Percentiles rank a stretch among this genome's conserved stretches.
phyloP scores from a whole-genome alignment of 768 basidiomycete genomes.

The Macrolepiota fuliginosa region DNA sequence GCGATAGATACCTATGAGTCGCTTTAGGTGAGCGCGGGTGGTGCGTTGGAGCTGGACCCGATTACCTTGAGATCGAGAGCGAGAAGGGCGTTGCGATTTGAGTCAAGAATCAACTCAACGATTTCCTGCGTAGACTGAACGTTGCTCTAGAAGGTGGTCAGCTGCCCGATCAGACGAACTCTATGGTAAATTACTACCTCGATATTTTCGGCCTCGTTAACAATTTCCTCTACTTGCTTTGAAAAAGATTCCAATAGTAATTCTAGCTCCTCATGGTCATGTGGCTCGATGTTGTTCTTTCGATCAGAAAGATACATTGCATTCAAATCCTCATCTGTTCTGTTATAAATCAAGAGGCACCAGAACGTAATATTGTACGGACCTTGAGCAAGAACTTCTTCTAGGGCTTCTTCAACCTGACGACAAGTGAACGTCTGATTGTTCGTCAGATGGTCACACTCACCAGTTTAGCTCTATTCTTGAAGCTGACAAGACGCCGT shows the following conservation, averaged over 20 bases:
- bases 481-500: constrained; percentile 81
- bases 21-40: constrained; percentile 6
- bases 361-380: constrained; percentile 8
- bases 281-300: constrained; percentile 52
- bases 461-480: constrained; percentile 86
- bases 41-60: not conserved
- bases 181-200: constrained; percentile 44
- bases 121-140: constrained; percentile 98
- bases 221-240: constrained; percentile 96
- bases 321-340: constrained; percentile 87
- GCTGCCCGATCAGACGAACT: not conserved
- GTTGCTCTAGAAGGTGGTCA: constrained; percentile 56
- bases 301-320: constrained; percentile 96
- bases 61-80: constrained; percentile 86
- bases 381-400: constrained; percentile 93
- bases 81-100: constrained; percentile 89
- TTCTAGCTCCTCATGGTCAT: constrained; percentile 93
- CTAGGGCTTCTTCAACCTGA: constrained; percentile 85
- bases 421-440: constrained; percentile 7
- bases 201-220: constrained; percentile 87
- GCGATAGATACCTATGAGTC: constrained; percentile 79
- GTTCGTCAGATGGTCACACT: constrained; percentile 16
- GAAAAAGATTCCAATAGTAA: constrained; percentile 91
- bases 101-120: constrained; percentile 93
- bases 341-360: not conserved